These are phyloP conservation scores for Bacidia gigantensis DNA, from an alignment of 495 filamentous ascomycete genomes.

Conservation along the genomic window DNA sequence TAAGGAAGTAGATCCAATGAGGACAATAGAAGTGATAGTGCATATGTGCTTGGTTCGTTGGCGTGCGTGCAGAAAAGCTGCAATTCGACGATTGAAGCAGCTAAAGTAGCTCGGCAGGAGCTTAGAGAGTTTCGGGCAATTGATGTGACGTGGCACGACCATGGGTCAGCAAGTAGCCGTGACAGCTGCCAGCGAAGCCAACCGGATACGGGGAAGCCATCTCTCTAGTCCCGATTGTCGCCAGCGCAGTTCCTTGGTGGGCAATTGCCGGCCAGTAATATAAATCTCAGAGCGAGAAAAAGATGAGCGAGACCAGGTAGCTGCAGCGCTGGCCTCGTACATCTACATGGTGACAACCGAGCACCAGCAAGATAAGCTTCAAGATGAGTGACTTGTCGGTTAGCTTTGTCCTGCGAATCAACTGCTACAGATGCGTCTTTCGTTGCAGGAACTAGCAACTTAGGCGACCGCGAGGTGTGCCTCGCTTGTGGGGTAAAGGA, in stretches of 20 bases:
- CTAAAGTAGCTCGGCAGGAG: constrained; percentile 2
- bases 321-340: neutral
- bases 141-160: constrained; percentile 6
- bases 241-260: neutral
- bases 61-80: neutral
- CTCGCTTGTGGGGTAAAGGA: neutral
- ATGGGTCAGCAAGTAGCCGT: neutral
- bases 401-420: no score
- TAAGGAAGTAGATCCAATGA: neutral
- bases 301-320: neutral
- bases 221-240: neutral
- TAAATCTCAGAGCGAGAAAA: neutral
- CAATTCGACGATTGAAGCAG: neutral
- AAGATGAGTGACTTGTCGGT: no score
- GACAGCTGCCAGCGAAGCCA: constrained; percentile 2
- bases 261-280: neutral
- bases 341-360: neutral
- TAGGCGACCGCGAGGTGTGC: no score
- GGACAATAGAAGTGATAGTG: neutral
- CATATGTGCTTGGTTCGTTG: neutral
- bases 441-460: no score
- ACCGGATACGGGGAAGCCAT: constrained; percentile 1
- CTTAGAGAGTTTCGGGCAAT: constrained; percentile 2
- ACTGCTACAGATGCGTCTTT: no score
- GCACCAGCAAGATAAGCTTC: neutral